Conservation (phyloP, 306 rosid species). For the Astragalus membranaceus region DNA sequence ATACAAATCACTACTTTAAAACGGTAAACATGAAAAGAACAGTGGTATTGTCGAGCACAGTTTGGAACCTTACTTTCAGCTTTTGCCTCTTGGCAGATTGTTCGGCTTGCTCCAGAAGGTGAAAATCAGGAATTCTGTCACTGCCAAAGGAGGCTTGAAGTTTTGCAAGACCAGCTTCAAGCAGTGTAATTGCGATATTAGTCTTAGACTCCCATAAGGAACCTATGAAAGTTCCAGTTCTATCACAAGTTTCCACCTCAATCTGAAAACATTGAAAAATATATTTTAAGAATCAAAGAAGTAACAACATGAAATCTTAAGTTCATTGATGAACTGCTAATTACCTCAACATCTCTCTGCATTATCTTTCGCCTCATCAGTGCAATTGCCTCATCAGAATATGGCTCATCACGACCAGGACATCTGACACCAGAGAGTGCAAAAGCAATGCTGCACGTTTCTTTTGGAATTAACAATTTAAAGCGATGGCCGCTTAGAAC, state of each 20-base stretch:
- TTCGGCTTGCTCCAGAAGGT: conserved; percentile 79
- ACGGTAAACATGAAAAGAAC: conserved; percentile 6
- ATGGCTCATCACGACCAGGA: conserved; percentile 85
- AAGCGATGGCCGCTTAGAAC: conserved; percentile 96
- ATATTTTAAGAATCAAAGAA: neutral
- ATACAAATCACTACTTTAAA: conserved; percentile 21
- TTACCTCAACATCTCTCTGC: conserved; percentile 95
- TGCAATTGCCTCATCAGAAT: conserved; percentile 91
- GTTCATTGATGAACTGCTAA: conserved; percentile 7
- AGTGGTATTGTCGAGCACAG: neutral
- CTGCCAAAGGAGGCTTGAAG: conserved; percentile 72
- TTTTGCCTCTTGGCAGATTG: conserved; percentile 67
- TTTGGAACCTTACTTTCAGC: conserved; percentile 55
- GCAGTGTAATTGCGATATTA: conserved; percentile 63
- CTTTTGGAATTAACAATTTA: conserved; percentile 87
- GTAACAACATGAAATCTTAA: conserved; percentile 1
- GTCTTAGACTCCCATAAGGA: conserved; percentile 81
- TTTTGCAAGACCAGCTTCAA: conserved; percentile 88
- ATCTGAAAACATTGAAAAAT: conserved; percentile 37
- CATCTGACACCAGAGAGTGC: conserved; percentile 90
- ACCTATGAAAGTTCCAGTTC: conserved; percentile 91
- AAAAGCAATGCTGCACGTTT: conserved; percentile 92
- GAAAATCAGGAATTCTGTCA: conserved; percentile 81
- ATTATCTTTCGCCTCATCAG: conserved; percentile 87
- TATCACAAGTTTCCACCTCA: conserved; percentile 88